Evolutionary conservation across 2,329 filamentous ascomycete genomes (phyloP).

Genomic region (Cladophialophora carrionii): DNA sequence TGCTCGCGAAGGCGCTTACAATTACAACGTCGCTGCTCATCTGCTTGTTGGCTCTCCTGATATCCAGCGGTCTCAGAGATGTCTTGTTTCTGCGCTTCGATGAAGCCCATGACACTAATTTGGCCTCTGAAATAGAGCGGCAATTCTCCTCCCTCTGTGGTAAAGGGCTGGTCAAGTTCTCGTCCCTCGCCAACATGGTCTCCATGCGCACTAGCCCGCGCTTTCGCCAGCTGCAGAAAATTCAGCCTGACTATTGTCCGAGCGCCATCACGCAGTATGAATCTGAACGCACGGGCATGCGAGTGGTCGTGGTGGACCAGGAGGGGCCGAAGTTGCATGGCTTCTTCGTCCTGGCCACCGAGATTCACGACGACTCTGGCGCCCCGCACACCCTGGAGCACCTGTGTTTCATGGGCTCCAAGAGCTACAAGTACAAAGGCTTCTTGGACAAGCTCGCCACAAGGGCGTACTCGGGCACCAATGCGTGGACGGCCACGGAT

Average conservation of each 20-base stretch:
- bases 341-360: slow-evolving; percentile 92
- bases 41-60: slow-evolving; percentile 11
- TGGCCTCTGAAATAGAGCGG: slow-evolving; percentile 9
- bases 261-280: slow-evolving; percentile 93
- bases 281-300: slow-evolving; percentile 91
- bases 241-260: slow-evolving; percentile 87
- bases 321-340: slow-evolving; percentile 94
- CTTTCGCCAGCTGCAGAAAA: slow-evolving; percentile 83
- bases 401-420: slow-evolving; percentile 86
- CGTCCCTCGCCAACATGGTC: slow-evolving; percentile 22
- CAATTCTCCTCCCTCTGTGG: neutral
- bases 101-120: slow-evolving; percentile 15
- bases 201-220: slow-evolving; percentile 25
- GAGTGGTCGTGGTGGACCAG: slow-evolving; percentile 86
- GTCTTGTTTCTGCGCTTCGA: neutral
- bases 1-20: neutral
- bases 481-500: slow-evolving; percentile 95
- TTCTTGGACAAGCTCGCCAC: slow-evolving; percentile 92
- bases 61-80: neutral
- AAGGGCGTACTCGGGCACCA: slow-evolving; percentile 88
- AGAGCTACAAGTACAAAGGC: slow-evolving; percentile 91
- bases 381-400: slow-evolving; percentile 86
- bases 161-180: neutral
- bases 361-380: slow-evolving; percentile 96
- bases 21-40: slow-evolving; percentile 6